Percentiles rank a stretch among this genome's conserved stretches.
Conservation (phyloP, 1,284 basidiomycete genomes). For the Porogramme epimiltina region DNA sequence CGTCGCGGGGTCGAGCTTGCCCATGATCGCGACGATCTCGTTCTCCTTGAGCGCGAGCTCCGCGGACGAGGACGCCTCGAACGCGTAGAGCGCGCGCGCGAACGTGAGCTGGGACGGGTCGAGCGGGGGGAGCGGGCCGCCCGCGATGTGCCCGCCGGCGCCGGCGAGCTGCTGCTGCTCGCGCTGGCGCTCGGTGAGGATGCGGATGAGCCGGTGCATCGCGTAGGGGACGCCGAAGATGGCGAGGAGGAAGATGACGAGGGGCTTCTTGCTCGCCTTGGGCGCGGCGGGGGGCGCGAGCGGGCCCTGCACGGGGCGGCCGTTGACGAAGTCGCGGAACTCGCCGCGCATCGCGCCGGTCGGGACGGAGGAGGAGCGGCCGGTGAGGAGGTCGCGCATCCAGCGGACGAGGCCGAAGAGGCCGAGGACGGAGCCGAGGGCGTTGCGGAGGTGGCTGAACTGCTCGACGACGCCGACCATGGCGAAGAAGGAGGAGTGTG, state of each 20-base stretch:
- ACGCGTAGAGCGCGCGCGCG: slow-evolving; percentile 84
- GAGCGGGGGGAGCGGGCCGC: slow-evolving; percentile 54
- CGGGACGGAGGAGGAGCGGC: slow-evolving; percentile 36
- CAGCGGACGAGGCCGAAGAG: slow-evolving; percentile 89
- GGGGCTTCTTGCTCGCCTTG: slow-evolving; percentile 86
- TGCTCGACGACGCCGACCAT: slow-evolving; percentile 99
- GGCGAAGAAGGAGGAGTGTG: slow-evolving; percentile 97
- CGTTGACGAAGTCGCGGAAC: slow-evolving; percentile 71
- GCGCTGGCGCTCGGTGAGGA: slow-evolving; percentile 69
- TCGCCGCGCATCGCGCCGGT: slow-evolving; percentile 51
- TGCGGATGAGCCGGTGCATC: slow-evolving; percentile 88
- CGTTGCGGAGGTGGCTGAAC: slow-evolving; percentile 88
- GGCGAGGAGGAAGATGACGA: slow-evolving; percentile 95
- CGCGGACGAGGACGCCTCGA: slow-evolving; percentile 71
- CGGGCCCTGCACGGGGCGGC: slow-evolving; percentile 63
- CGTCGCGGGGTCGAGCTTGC: slow-evolving; percentile 73
- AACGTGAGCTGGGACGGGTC: slow-evolving; percentile 83
- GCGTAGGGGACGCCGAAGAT: slow-evolving; percentile 93
- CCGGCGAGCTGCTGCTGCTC: slow-evolving; percentile 37
- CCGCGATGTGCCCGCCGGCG: slow-evolving; percentile 31
- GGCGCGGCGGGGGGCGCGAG: slow-evolving; percentile 34
- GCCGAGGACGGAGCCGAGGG: slow-evolving; percentile 91
- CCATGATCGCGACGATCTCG: slow-evolving; percentile 94
- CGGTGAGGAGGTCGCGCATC: slow-evolving; percentile 69
- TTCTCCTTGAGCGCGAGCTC: slow-evolving; percentile 87